Conservation (phyloP, 2,329 filamentous ascomycete genomes). For the Graphilbum fragrans region DNA sequence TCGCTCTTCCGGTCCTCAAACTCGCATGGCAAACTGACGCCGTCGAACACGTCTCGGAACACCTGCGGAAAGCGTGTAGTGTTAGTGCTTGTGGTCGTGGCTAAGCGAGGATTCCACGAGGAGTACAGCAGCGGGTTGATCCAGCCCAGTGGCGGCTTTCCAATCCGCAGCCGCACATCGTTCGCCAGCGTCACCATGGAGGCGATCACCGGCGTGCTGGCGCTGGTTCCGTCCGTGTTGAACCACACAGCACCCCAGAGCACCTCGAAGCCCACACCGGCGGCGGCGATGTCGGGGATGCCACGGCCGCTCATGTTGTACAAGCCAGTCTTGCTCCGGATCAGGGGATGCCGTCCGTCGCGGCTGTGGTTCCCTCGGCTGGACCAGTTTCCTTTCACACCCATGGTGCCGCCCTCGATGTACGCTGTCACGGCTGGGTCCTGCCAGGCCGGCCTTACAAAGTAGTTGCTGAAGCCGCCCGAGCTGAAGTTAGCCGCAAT, state of each 20-base stretch:
- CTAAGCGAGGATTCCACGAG: too few species aligned
- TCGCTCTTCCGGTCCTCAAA: slow-evolving; percentile 19
- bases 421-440: slow-evolving; percentile 26
- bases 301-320: slow-evolving; percentile 34
- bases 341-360: background rate
- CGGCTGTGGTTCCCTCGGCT: background rate
- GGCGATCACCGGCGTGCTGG: slow-evolving; percentile 41
- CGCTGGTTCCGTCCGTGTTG: slow-evolving; percentile 31
- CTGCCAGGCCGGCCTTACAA: slow-evolving; percentile 33
- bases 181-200: slow-evolving; percentile 42
- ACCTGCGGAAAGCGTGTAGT: slow-evolving; percentile 16
- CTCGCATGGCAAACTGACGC: slow-evolving; percentile 26
- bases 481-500: slow-evolving; percentile 30
- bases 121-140: slow-evolving; percentile 40
- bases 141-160: slow-evolving; percentile 39
- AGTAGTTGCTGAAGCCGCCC: slow-evolving; percentile 42
- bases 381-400: too few species aligned
- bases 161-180: slow-evolving; percentile 34
- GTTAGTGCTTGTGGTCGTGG: too few species aligned
- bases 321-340: slow-evolving; percentile 15
- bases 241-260: slow-evolving; percentile 16
- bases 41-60: slow-evolving; percentile 28
- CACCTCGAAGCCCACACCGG: slow-evolving; percentile 44
- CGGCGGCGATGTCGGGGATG: slow-evolving; percentile 37
- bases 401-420: slow-evolving; percentile 12